phyloP scores from a whole-genome alignment of 306 rosid genomes.

The Begonia peltatifolia region DNA sequence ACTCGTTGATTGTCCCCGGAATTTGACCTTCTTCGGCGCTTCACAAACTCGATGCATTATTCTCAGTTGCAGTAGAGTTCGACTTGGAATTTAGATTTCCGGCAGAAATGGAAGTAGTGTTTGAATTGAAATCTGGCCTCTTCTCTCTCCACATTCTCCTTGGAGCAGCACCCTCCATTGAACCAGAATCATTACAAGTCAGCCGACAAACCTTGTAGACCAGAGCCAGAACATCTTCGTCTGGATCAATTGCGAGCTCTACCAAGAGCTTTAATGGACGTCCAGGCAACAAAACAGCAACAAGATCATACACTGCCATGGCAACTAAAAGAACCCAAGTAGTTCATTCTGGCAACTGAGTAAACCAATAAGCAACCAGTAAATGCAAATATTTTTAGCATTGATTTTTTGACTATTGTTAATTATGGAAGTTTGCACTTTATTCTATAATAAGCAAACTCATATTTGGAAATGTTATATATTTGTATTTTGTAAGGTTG shows the following conservation, averaged over 20 bases:
- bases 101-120: too few relatives aligned
- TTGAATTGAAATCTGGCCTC: slow-evolving; percentile 32
- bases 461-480: too few relatives aligned
- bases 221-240: slow-evolving; percentile 82
- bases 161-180: slow-evolving; percentile 18
- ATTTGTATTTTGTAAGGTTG: too few relatives aligned
- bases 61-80: too few relatives aligned
- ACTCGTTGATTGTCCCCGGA: too few relatives aligned
- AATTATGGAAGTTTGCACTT: too few relatives aligned
- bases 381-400: too few relatives aligned
- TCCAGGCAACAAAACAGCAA: slow-evolving; percentile 83
- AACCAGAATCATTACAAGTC: slow-evolving; percentile 10
- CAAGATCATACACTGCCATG: slow-evolving; percentile 68
- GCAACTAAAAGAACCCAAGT: slow-evolving; percentile 75
- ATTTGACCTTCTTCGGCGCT: too few relatives aligned
- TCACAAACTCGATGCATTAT: too few relatives aligned
- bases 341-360: slow-evolving; percentile 83
- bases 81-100: too few relatives aligned
- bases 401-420: too few relatives aligned
- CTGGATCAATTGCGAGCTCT: slow-evolving; percentile 64
- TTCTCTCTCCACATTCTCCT: slow-evolving; percentile 25
- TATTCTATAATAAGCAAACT: too few relatives aligned
- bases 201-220: slow-evolving; percentile 80
- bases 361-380: slow-evolving; percentile 91
- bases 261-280: slow-evolving; percentile 83